A percentile compares a stretch with the other conserved stretches of the same genome.
These are phyloP conservation scores for Suhomyces kunorum DNA, from an alignment of 1,139 yeast genomes.

Conservation along the genomic window DNA sequence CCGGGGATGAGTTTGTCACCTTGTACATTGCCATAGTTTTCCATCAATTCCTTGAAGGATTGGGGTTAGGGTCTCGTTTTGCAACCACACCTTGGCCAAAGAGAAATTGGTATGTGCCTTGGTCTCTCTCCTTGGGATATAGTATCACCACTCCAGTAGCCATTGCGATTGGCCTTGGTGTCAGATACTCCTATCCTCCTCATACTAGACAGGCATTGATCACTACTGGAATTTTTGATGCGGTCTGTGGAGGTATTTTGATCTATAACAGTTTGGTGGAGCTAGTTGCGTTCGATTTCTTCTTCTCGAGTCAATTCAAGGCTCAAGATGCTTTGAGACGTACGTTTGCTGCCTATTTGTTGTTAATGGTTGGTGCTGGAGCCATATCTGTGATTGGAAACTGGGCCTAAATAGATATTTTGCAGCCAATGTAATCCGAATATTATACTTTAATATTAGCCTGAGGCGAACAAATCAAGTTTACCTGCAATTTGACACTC, in stretches of 20 bases:
- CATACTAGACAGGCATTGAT: conserved; percentile 36
- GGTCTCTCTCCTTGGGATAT: conserved; percentile 36
- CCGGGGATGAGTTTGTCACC: conserved; percentile 39
- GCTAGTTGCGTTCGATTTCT: conserved; percentile 42
- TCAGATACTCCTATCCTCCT: conserved; percentile 35
- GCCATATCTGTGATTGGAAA: conserved; percentile 27
- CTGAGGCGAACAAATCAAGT: no score
- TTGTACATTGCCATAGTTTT: conserved; percentile 40
- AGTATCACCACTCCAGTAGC: conserved; percentile 39
- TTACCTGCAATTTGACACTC: no score
- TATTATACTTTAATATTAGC: no score
- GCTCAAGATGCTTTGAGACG: conserved; percentile 20
- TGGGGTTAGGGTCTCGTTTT: conserved; percentile 43
- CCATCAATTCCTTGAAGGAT: conserved; percentile 46
- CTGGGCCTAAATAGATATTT: conserved; percentile 25
- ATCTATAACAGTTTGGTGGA: conserved; percentile 43
- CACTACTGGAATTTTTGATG: conserved; percentile 40
- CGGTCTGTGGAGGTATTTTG: conserved; percentile 42
- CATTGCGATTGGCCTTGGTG: conserved; percentile 40
- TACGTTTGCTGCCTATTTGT: conserved; percentile 27
- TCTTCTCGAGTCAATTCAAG: conserved; percentile 31
- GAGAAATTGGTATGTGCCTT: conserved; percentile 32
- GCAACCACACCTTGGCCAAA: conserved; percentile 42
- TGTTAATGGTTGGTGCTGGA: conserved; percentile 21
- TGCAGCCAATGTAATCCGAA: no score